Base-by-base conservation (phyloP, 768 basidiomycete genomes). In the Suillus weaverae region DNA sequence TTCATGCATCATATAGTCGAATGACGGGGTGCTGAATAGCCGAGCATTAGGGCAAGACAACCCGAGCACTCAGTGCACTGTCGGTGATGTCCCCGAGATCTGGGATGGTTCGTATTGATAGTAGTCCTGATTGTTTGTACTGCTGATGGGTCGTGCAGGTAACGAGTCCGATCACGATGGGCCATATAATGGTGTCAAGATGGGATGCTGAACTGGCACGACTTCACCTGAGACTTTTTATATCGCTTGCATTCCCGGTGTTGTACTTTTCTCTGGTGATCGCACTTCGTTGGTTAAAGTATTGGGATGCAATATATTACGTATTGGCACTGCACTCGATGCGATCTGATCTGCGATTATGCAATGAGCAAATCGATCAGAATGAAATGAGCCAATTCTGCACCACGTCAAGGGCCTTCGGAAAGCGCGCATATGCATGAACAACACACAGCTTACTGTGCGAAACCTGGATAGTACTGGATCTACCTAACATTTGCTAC, bases 31-130 rank as follows among this genome's bases (percentile, higher is more conserved):
- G 3, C 26, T 62, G 33, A 57, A 54, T 39, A 18, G 5, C 16
- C 63, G 14, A 9, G 22, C 32, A 38, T 39, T 60, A 86, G 85
- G 88, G 5, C 83, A 89, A 64, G 89, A 91, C 66, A 90, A 90
- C 70, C 69, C 80, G 6, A 84, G 80, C 65, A 66, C 54, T 3
- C 71, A 80, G 63, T 71, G 67, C 44, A 69, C 65, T 22, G 65
- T 70, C 32, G 67, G 69, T 36, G 67, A 68, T 9, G 70, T 71
- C 60, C 69, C 79, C 0, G 81, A 80, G 35, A 77, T 90, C 62
- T 81, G 85, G 30, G 75, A 74, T 9, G 78, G 57, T 59, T 41
- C 18, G 39, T 59, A 59, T 59, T 59, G 26, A 13, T 11, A 30
- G 26, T 1, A 5, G 16, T 59, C 18, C 11, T 59, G 5, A 13